phyloP scores from a whole-genome alignment of 352 stramenopile genomes.

The Phytophthora tentaculata region DNA sequence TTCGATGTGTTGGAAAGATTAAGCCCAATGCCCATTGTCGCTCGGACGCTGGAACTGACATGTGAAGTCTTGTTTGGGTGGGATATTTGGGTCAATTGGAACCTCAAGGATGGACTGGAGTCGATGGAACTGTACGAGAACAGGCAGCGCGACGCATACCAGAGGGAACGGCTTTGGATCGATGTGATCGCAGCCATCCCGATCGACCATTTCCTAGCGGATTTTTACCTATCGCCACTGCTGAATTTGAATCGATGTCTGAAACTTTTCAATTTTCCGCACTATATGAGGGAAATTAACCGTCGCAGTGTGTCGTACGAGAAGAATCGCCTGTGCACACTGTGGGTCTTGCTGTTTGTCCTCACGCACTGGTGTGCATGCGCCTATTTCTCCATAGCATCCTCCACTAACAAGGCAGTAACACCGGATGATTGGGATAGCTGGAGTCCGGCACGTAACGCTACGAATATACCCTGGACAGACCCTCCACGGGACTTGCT shows the following conservation, averaged over 20 bases:
- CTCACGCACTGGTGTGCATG: constrained; percentile 64
- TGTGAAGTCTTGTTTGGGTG: constrained; percentile 57
- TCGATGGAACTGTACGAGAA: constrained; percentile 65
- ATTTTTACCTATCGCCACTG: constrained; percentile 50
- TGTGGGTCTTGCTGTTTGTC: constrained; percentile 51
- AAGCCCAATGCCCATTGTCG: constrained; percentile 20
- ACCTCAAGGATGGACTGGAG: constrained; percentile 47
- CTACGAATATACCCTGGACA: constrained; percentile 15
- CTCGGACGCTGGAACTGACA: constrained; percentile 40
- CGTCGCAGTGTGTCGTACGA: constrained; percentile 60
- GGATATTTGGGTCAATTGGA: constrained; percentile 74
- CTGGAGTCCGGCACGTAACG: constrained; percentile 39
- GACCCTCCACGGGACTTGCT: constrained; percentile 9
- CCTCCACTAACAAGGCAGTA: neutral
- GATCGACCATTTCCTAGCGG: constrained; percentile 55
- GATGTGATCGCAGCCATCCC: constrained; percentile 56
- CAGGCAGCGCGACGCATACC: constrained; percentile 46
- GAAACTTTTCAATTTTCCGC: constrained; percentile 59
- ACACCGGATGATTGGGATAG: constrained; percentile 39
- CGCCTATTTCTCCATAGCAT: constrained; percentile 47
- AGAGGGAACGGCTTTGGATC: constrained; percentile 41
- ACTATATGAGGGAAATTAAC: constrained; percentile 63
- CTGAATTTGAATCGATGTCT: constrained; percentile 54
- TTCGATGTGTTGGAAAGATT: constrained; percentile 47
- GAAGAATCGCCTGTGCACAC: constrained; percentile 46